Conservation (phyloP, 345 rosid species). For the Tarenaya hassleriana region DNA sequence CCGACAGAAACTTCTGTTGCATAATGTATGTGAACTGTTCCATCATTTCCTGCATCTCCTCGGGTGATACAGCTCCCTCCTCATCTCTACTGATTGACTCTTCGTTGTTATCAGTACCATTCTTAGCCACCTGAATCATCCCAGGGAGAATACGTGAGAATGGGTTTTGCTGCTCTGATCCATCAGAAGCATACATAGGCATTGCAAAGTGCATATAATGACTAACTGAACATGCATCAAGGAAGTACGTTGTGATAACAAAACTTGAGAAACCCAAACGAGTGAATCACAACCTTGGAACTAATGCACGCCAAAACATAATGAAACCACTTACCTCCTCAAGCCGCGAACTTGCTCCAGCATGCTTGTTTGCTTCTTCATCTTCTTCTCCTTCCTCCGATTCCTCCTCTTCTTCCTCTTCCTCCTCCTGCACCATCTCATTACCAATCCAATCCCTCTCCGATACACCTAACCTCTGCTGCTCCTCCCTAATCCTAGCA, state of each 20-base stretch:
- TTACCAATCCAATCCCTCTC: slow-evolving; percentile 80
- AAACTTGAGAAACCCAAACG: background rate
- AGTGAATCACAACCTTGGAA: background rate
- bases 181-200: too few relatives aligned
- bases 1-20: slow-evolving; percentile 86
- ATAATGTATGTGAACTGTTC: slow-evolving; percentile 69
- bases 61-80: slow-evolving; percentile 34
- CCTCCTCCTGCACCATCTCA: slow-evolving; percentile 35
- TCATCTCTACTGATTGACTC: slow-evolving; percentile 7
- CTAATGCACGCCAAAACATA: background rate
- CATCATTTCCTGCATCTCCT: slow-evolving; percentile 77
- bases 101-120: background rate
- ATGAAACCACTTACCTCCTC: slow-evolving; percentile 15
- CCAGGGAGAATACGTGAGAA: background rate
- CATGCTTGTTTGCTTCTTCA: slow-evolving; percentile 10
- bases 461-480: slow-evolving; percentile 76
- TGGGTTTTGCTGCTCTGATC: slow-evolving; percentile 7
- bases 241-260: too few relatives aligned
- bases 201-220: too few relatives aligned
- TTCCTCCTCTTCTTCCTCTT: slow-evolving; percentile 43
- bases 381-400: slow-evolving; percentile 48
- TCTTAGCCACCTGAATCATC: slow-evolving; percentile 17
- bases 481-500: slow-evolving; percentile 75
- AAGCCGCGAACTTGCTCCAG: slow-evolving; percentile 22
- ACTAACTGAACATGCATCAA: too few relatives aligned